Evolutionary conservation across 805 yeast species (phyloP).

Genomic region (Metschnikowia arizonensis): DNA sequence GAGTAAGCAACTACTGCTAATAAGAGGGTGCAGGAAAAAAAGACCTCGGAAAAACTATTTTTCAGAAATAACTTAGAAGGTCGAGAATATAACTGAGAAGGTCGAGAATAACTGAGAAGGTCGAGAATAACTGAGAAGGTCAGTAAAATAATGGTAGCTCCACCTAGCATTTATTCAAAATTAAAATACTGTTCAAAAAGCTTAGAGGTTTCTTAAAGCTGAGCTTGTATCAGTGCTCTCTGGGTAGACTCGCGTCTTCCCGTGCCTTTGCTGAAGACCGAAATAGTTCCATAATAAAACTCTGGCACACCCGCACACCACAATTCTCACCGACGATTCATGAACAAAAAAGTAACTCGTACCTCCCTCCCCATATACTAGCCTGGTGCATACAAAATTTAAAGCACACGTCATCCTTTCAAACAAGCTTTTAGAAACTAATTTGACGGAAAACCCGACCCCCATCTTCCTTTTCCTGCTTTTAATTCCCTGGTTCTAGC

Average conservation of each 20-base stretch:
- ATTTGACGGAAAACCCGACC: background rate
- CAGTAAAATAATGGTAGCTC: too few relatives aligned
- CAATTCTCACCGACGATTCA: constrained; percentile 8
- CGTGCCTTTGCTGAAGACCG: constrained; percentile 2
- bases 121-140: too few relatives aligned
- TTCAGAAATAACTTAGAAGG: too few relatives aligned
- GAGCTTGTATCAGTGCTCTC: background rate
- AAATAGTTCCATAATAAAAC: constrained; percentile 3
- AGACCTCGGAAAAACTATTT: background rate
- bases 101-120: too few relatives aligned
- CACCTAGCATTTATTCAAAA: too few relatives aligned
- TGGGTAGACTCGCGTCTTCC: background rate
- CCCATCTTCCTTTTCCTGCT: background rate
- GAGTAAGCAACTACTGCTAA: background rate
- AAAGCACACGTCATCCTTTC: constrained; percentile 1
- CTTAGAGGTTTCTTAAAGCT: background rate
- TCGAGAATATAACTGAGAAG: too few relatives aligned
- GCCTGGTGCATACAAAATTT: constrained; percentile 1
- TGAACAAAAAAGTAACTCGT: constrained; percentile 7
- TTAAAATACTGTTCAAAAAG: too few relatives aligned
- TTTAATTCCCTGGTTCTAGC: background rate
- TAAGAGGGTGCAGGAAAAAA: background rate
- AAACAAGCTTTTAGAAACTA: background rate
- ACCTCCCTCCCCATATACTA: background rate
- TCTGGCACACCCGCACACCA: constrained; percentile 9